These are phyloP conservation scores for Ophiostoma pallidulum DNA, from an alignment of 2,329 filamentous ascomycete species.

Conservation along the genomic window DNA sequence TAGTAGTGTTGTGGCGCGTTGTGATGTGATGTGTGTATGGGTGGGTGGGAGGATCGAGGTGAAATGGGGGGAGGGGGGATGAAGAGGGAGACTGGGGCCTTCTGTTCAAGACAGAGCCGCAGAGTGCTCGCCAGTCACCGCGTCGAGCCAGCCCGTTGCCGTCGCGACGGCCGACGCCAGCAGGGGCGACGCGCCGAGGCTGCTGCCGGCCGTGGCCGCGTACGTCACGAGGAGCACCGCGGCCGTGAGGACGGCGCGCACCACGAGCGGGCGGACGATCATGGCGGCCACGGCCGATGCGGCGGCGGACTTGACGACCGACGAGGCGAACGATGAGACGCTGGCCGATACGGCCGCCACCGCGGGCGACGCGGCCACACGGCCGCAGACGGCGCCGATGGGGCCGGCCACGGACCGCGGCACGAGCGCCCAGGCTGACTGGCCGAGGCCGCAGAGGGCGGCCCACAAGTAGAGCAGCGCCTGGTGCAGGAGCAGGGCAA, in stretches of 20 bases:
- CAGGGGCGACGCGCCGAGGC: constrained; percentile 1
- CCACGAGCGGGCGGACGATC: constrained; percentile 11
- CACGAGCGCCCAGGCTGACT: constrained; percentile 9
- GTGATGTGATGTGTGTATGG: not conserved
- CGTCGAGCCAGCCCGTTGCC: constrained; percentile 2
- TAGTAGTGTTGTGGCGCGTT: constrained; percentile 1
- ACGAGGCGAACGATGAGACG: constrained; percentile 2
- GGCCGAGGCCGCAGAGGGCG: not conserved
- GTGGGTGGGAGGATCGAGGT: too few species aligned
- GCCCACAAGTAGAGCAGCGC: constrained; percentile 12
- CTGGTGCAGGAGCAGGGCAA: constrained; percentile 12
- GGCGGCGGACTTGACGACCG: constrained; percentile 5
- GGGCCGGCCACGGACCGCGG: constrained; percentile 14
- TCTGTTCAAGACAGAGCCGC: not conserved
- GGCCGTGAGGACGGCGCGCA: constrained; percentile 10
- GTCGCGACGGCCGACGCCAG: constrained; percentile 2
- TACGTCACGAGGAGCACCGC: constrained; percentile 11
- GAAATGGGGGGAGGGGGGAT: not conserved
- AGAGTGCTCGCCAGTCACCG: constrained; percentile 1
- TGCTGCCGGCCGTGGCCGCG: constrained; percentile 4
- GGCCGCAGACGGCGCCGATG: constrained; percentile 2
- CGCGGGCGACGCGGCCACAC: constrained; percentile 9
- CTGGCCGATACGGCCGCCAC: constrained; percentile 4
- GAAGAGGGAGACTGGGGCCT: not conserved
- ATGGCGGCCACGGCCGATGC: constrained; percentile 8